These are phyloP conservation scores for Hypoxylon sp. DNA, from an alignment of 2,329 filamentous ascomycete genomes.

Conservation along the genomic window DNA sequence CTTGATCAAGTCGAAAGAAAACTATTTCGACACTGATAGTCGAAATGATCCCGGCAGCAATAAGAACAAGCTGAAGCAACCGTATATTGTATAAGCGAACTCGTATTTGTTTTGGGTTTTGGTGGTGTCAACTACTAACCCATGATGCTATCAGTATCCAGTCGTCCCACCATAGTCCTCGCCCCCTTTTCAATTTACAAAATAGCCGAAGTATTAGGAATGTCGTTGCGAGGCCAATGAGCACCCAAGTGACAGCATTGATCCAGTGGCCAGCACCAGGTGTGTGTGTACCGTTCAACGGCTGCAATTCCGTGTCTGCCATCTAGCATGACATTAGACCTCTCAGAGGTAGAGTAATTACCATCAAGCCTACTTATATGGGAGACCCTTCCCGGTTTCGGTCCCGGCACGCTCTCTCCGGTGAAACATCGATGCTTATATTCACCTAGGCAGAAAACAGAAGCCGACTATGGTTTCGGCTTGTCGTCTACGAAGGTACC, in stretches of 20 bases:
- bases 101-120: no score
- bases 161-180: conserved; percentile 24
- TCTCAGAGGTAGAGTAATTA: no score
- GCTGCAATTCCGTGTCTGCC: neutral
- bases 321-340: no score
- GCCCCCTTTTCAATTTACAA: conserved; percentile 19
- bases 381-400: no score
- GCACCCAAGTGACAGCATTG: conserved; percentile 21
- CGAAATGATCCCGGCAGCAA: conserved; percentile 30
- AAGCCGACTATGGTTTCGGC: neutral
- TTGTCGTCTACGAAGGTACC: neutral
- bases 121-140: conserved; percentile 17
- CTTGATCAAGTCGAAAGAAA: conserved; percentile 16
- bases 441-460: neutral
- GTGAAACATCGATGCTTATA: no score
- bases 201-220: conserved; percentile 27
- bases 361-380: no score
- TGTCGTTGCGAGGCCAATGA: conserved; percentile 17
- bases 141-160: conserved; percentile 24
- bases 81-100: no score
- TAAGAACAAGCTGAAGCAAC: conserved; percentile 29
- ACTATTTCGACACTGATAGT: conserved; percentile 11
- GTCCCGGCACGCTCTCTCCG: no score
- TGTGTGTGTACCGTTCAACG: conserved; percentile 1
- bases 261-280: conserved; percentile 23